phyloP scores from a whole-genome alignment of 2,329 filamentous ascomycete genomes.

The Pseudocercospora fijiensis region DNA sequence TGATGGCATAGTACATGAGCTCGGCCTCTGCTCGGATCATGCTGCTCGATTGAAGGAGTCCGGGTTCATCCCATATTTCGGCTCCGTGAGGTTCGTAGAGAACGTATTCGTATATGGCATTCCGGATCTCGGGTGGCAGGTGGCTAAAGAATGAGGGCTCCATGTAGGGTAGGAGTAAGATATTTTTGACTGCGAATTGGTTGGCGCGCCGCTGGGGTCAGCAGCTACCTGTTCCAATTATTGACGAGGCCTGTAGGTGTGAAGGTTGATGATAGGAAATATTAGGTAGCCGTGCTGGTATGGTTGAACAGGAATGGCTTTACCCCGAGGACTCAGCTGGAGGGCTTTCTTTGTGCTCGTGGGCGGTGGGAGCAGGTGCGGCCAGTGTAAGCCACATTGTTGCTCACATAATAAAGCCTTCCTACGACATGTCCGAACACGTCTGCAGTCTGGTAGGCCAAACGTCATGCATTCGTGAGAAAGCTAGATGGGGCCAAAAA shows the following conservation, averaged over 20 bases:
- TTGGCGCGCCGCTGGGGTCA: background rate
- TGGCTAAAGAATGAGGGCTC: slow-evolving; percentile 13
- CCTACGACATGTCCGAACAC: slow-evolving; percentile 1
- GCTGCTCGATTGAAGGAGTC: slow-evolving; percentile 22
- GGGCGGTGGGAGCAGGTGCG: background rate
- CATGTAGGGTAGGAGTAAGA: background rate
- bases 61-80: slow-evolving; percentile 18
- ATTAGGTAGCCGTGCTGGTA: background rate
- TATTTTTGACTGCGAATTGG: background rate
- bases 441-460: slow-evolving; percentile 5
- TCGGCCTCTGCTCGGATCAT: slow-evolving; percentile 26
- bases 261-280: background rate
- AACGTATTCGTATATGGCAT: slow-evolving; percentile 21
- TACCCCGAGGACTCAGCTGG: background rate
- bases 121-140: slow-evolving; percentile 21
- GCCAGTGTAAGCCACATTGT: background rate
- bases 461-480: slow-evolving; percentile 19
- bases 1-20: slow-evolving; percentile 28
- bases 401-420: slow-evolving; percentile 4
- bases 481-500: slow-evolving; percentile 4
- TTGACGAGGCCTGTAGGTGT: background rate
- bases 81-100: slow-evolving; percentile 15
- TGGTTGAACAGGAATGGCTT: background rate
- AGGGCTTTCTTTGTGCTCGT: background rate
- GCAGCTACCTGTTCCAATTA: background rate